Base-by-base conservation (phyloP, 192 early-diverging fungal species). In the Backusella australiensis region DNA sequence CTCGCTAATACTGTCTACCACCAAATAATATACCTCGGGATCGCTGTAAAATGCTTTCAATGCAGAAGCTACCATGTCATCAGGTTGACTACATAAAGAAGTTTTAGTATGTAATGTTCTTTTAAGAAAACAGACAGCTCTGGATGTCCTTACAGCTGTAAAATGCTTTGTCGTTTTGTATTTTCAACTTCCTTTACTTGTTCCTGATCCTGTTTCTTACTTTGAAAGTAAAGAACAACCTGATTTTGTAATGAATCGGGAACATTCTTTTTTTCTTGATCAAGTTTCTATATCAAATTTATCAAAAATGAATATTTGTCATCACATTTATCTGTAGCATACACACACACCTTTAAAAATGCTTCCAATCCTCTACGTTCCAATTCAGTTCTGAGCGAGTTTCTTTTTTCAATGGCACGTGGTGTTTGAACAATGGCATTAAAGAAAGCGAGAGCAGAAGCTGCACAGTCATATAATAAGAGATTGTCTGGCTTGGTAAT, bases 281-380 rank as follows among this genome's bases (percentile, higher is more conserved):
- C 32, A n/a, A 32, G 19, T 56, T 23, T 65, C 38, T 29, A 67
- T 46, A 53, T 68, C 15, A 67, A 21, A 34, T 15, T 36, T 21
- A 41, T 2, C 32, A 32, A 32, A 66, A 21, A 7, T 23, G n/a
- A 15, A 26, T 67, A 17, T 21, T 68, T 23, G 32, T 49, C 9
- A 59, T 53, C 65, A 19, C 17, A 32, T 71, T 42, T 15, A 19
- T 83, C 78, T 71, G 9, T 3, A 39, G 9, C 11, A 38, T n/a
- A n/a, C 44, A 82, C 52, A 23, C 77, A 32, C 32, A 78, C 78
- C 56, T 82, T 78, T 35, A 89, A 82, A 21, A 78, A 81, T 34
- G 83, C 86, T 53, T 83, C 83, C 14, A 89, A 67, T 12, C 88
- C 88, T 41, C 88, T 82, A 52, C 86, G 73, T 41, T 83, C 69